Conservation (phyloP, 768 basidiomycete genomes). For the Suillus paluster region DNA sequence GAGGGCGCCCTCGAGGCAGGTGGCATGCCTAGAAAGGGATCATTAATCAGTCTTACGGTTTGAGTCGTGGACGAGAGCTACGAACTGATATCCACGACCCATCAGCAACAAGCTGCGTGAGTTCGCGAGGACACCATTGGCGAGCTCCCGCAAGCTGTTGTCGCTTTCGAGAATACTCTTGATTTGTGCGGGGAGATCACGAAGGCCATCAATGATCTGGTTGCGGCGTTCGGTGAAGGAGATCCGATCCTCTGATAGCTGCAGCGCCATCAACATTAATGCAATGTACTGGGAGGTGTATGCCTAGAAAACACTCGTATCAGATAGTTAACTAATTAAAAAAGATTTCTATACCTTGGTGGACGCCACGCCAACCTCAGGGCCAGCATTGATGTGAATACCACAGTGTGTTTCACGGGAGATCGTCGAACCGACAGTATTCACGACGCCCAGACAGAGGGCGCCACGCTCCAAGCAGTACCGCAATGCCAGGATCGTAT, state of each 20-base stretch:
- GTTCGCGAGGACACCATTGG: conserved; percentile 71
- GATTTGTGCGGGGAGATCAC: conserved; percentile 89
- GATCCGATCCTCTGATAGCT: conserved; percentile 96
- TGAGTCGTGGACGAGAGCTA: conserved; percentile 9
- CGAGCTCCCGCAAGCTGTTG: conserved; percentile 75
- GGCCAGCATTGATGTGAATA: conserved; percentile 99
- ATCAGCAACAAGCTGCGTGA: conserved; percentile 92
- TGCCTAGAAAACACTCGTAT: conserved; percentile 52
- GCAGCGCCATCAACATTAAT: conserved; percentile 97
- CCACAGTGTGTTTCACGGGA: conserved; percentile 99
- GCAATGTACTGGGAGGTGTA: conserved; percentile 99
- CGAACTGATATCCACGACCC: conserved; percentile 97
- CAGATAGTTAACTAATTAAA: neutral
- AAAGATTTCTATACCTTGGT: conserved; percentile 68
- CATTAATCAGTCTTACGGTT: conserved; percentile 7
- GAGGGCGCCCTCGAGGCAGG: conserved; percentile 95
- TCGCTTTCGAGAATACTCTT: conserved; percentile 86
- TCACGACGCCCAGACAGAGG: conserved; percentile 95
- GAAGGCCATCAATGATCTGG: conserved; percentile 92
- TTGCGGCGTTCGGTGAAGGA: conserved; percentile 89
- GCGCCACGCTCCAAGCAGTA: conserved; percentile 98
- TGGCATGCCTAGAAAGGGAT: conserved; percentile 67
- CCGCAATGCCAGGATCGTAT: conserved; percentile 93
- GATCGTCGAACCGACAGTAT: conserved; percentile 97
- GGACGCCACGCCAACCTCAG: conserved; percentile 98